Conservation (phyloP, 352 stramenopile species). For the Globisporangium middletonii region DNA sequence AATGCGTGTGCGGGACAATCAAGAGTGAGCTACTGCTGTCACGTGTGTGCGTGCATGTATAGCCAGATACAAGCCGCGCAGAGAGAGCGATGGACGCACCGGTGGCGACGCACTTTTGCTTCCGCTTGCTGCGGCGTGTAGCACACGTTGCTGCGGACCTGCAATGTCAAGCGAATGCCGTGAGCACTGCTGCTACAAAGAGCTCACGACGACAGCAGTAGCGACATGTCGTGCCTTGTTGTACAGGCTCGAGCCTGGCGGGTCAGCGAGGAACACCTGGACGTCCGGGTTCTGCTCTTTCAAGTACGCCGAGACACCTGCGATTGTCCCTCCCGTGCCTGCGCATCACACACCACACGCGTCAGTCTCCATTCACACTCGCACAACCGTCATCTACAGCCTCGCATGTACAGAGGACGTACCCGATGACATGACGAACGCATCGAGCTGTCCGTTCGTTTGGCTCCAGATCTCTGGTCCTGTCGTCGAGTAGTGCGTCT, state of each 20-base stretch:
- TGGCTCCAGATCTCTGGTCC: conserved; percentile 96
- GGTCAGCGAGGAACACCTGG: conserved; percentile 95
- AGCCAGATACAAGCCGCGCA: neutral
- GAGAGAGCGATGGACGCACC: conserved; percentile 18
- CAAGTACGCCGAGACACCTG: conserved; percentile 91
- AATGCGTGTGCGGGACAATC: neutral
- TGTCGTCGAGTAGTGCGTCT: conserved; percentile 92
- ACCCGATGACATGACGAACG: conserved; percentile 98
- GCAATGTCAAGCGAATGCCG: neutral
- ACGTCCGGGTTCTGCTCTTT: conserved; percentile 86
- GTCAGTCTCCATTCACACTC: neutral
- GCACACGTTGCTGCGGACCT: conserved; percentile 92
- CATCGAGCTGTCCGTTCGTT: conserved; percentile 88
- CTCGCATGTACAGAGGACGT: neutral
- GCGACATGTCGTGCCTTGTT: conserved; percentile 72
- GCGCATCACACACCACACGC: neutral
- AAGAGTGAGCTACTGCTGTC: neutral
- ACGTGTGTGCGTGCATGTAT: neutral
- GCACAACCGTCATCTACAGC: neutral
- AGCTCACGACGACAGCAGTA: neutral
- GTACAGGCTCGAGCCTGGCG: conserved; percentile 94
- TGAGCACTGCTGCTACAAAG: neutral
- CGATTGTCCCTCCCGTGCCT: conserved; percentile 96
- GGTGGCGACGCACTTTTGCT: conserved; percentile 87
- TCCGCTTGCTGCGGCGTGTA: conserved; percentile 95